Conservation (phyloP, 2,329 filamentous ascomycete species). For the Metarhizium rileyi region DNA sequence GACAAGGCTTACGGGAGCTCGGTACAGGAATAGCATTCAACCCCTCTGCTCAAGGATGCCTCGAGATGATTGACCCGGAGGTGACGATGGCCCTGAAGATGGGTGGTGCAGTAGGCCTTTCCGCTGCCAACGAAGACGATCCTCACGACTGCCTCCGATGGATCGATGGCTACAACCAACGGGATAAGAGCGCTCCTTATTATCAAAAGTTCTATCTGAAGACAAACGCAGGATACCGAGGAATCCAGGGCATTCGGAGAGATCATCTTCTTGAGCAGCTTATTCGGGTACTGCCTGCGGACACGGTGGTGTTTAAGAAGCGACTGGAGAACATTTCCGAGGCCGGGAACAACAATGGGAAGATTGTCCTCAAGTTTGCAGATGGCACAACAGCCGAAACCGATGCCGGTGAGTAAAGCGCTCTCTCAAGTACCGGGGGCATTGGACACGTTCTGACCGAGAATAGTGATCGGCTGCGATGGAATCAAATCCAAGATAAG, state of each 20-base stretch:
- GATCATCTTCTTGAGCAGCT: not conserved
- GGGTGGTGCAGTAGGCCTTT: not conserved
- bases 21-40: not conserved
- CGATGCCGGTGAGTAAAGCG: not conserved
- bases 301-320: not conserved
- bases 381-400: not conserved
- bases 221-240: not conserved
- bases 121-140: not conserved
- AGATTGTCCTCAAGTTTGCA: not conserved
- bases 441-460: not conserved
- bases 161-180: not conserved
- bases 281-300: not conserved
- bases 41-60: not conserved
- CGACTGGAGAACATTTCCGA: not conserved
- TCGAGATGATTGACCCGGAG: not conserved
- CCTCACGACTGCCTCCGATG: not conserved
- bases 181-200: not conserved
- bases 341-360: not conserved
- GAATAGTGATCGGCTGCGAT: slow-evolving; percentile 7
- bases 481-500: slow-evolving; percentile 6
- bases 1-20: not conserved
- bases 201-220: not conserved
- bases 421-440: not conserved
- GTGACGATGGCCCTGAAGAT: not conserved
- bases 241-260: not conserved